Conservation (phyloP, 352 stramenopile genomes). For the Phytophthora foliorum region DNA sequence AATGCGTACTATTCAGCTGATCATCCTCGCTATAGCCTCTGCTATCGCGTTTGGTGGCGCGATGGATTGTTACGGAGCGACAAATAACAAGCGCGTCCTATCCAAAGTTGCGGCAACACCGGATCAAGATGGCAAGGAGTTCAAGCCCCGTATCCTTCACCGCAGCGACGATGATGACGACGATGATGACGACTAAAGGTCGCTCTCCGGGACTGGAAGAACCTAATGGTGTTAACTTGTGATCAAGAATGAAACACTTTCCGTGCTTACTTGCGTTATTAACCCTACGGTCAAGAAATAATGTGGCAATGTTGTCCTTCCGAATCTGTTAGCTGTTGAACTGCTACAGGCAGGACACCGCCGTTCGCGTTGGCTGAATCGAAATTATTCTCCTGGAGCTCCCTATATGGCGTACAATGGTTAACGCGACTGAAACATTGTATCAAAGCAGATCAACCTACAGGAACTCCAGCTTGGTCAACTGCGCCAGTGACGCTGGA, state of each 20-base stretch:
- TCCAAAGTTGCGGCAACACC: background rate
- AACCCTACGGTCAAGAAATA: conserved; percentile 21
- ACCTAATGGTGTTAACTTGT: too few relatives aligned
- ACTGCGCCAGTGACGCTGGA: conserved; percentile 48
- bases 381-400: conserved; percentile 70
- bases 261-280: too few relatives aligned
- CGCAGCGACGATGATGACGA: conserved; percentile 6
- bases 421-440: background rate
- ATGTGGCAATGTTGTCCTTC: conserved; percentile 47
- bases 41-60: background rate
- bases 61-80: background rate
- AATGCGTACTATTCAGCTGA: conserved; percentile 15
- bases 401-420: conserved; percentile 26
- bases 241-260: conserved; percentile 4
- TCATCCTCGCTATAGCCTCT: background rate
- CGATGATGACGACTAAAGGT: conserved; percentile 18
- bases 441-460: conserved; percentile 29
- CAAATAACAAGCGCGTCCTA: background rate
- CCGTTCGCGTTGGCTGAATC: conserved; percentile 38
- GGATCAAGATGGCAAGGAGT: background rate
- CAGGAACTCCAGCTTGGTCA: conserved; percentile 67
- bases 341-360: conserved; percentile 43
- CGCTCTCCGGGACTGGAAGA: too few relatives aligned
- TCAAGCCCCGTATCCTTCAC: conserved; percentile 5
- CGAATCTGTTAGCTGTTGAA: conserved; percentile 57